Evolutionary conservation across 140 eudicot species (phyloP).

Genomic region (Ambrosia hybrid): DNA sequence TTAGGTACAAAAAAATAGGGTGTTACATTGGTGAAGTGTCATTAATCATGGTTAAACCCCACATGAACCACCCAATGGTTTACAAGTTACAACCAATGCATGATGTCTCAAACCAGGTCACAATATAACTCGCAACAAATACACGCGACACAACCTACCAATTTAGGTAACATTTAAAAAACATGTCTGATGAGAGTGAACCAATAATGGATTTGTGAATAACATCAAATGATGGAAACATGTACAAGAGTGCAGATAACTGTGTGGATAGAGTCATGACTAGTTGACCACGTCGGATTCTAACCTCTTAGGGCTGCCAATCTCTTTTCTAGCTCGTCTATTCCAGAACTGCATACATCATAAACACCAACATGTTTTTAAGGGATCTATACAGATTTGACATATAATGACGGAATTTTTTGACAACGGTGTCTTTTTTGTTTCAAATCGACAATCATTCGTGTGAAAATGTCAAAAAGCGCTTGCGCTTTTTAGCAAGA

Average conservation of each 20-base stretch:
- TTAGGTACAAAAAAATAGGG: too few species aligned
- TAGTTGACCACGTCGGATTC: conserved; percentile 27
- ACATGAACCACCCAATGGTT: too few species aligned
- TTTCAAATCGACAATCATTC: background rate
- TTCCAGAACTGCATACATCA: conserved; percentile 57
- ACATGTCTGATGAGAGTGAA: conserved; percentile 11
- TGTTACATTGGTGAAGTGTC: too few species aligned
- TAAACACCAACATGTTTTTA: conserved; percentile 1
- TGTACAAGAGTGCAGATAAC: conserved; percentile 31
- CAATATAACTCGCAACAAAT: conserved; percentile 9
- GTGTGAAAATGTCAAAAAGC: background rate
- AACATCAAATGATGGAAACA: conserved; percentile 31
- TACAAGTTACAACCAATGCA: background rate
- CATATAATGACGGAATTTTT: background rate
- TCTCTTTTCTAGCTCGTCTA: conserved; percentile 91
- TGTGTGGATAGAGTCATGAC: conserved; percentile 11
- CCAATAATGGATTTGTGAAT: conserved; percentile 17
- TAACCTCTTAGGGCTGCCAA: conserved; percentile 74
- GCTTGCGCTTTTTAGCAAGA: background rate
- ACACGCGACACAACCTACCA: conserved; percentile 22
- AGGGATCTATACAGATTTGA: too few species aligned
- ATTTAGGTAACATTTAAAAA: conserved; percentile 9
- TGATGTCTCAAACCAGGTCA: background rate
- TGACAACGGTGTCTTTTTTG: background rate
- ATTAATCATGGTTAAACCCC: too few species aligned